These are phyloP conservation scores for Novymonas esmeraldas DNA, from an alignment of 208 protist species.

Conservation along the genomic window DNA sequence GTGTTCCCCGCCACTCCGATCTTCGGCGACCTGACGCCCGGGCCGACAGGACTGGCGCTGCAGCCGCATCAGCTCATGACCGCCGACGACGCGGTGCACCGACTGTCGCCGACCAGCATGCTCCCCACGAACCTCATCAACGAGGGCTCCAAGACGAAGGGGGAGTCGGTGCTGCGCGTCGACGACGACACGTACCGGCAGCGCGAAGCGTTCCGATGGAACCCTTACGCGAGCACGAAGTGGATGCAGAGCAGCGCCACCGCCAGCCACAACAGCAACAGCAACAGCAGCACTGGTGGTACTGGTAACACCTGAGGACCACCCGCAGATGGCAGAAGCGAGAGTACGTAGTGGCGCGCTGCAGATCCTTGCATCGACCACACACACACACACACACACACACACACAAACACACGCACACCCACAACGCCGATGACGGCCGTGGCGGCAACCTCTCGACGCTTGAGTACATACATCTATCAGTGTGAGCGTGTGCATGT, in stretches of 20 bases:
- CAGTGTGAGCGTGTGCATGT: background rate
- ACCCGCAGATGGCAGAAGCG: background rate
- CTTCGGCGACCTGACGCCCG: background rate
- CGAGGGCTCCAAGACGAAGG: slow-evolving; percentile 40
- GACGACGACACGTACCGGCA: slow-evolving; percentile 34
- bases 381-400: too few relatives aligned
- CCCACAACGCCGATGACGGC: too few relatives aligned
- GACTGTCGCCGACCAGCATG: slow-evolving; percentile 39
- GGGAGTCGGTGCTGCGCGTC: slow-evolving; percentile 34
- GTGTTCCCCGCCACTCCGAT: background rate
- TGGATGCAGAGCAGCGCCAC: slow-evolving; percentile 18
- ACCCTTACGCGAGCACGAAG: slow-evolving; percentile 40
- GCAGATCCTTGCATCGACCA: too few relatives aligned
- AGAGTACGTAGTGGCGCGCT: too few relatives aligned
- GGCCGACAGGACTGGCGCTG: background rate
- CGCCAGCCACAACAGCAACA: background rate
- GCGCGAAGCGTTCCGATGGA: slow-evolving; percentile 44
- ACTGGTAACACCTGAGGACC: background rate
- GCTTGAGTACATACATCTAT: too few relatives aligned
- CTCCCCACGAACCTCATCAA: slow-evolving; percentile 38
- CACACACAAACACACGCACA: too few relatives aligned
- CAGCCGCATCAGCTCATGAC: background rate
- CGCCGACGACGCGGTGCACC: background rate
- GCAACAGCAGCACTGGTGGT: background rate
- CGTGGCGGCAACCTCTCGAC: too few relatives aligned